Evolutionary conservation across 2,329 filamentous ascomycete species (phyloP), one percentile per base, ranked within the genome.

Genomic region (Hymenoscyphus fructigenus): DNA sequence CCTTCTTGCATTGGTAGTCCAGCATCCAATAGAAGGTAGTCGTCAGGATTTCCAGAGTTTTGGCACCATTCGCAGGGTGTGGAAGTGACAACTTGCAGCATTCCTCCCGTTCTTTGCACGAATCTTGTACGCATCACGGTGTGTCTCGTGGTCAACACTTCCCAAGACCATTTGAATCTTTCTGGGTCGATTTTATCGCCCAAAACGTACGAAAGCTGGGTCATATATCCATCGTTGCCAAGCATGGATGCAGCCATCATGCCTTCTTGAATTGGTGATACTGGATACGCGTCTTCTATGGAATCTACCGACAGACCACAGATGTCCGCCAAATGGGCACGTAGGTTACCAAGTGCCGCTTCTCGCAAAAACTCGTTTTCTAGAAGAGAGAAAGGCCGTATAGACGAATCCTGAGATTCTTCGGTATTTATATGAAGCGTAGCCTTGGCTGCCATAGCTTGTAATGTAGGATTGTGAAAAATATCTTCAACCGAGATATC

Each of bases 241-340:
- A 73, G 74, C 20, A 69, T 58, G 4, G 78, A 72, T 5, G 79
- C 65, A 0, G 76, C 74, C 28, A 81, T 67, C 0, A 81, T 66
- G 0, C 75, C 75, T 66, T 78, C 75, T 59, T 81, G 79, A 12
- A 78, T 68, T 5, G 75, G 69, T 2, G 76, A 74, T 65, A 74
- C 76, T 1, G 78, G 78, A 62, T 78, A 80, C 0, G 78, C 67
- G 62, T 81, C 78, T 34, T 77, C 72, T 28, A 78, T 67, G 4
- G 59, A 57, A 65, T 14, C 20, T 65, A 55, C 5, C 17, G 14
- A 2, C 56, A 5, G 15, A 65, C 12, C 34, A 47, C 55, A 29
- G 14, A 17, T 15, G 41, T n/a, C 34, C 44, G 17, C 23, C n/a
- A 23, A 3, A 57, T 23, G 29, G 4, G 9, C 29, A 32, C 29